A percentile compares a stretch with the other conserved stretches of the same genome.
These are phyloP conservation scores for Cryptosporidium tyzzeri DNA, from an alignment of 169 alveolate genomes.

Conservation along the genomic window DNA sequence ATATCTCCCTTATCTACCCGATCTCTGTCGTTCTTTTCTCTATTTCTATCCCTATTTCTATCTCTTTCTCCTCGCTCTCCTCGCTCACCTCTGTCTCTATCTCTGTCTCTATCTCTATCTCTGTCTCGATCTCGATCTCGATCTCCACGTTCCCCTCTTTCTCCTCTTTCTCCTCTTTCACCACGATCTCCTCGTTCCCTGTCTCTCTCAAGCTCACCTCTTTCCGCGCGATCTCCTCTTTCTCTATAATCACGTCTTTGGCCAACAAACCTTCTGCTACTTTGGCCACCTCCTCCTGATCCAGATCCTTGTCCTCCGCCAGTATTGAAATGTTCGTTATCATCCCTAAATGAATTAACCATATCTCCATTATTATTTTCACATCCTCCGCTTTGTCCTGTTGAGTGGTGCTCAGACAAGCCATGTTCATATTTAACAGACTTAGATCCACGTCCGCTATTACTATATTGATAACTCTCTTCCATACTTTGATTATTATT, in stretches of 20 bases:
- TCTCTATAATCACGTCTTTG: conserved; percentile 31
- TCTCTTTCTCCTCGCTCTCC: conserved; percentile 42
- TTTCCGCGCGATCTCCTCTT: conserved; percentile 1
- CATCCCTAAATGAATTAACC: conserved; percentile 1
- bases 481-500: not conserved
- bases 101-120: not conserved
- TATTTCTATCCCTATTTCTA: conserved; percentile 65
- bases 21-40: conserved; percentile 34
- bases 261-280: not conserved
- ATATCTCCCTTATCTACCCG: conserved; percentile 3
- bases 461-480: not conserved
- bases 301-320: not conserved
- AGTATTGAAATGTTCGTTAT: not conserved
- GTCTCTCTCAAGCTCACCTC: not conserved
- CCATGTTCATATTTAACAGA: not conserved
- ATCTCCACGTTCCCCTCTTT: conserved; percentile 2
- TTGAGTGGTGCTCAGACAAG: not conserved
- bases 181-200: not conserved
- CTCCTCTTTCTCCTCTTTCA: not conserved
- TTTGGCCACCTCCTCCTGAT: conserved; percentile 3
- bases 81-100: not conserved
- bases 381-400: not conserved
- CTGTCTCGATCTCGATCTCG: not conserved
- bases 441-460: conserved; percentile 15
- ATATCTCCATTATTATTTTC: not conserved